phyloP scores from a whole-genome alignment of 2,329 filamentous ascomycete species.

The Epichloe sp. region DNA sequence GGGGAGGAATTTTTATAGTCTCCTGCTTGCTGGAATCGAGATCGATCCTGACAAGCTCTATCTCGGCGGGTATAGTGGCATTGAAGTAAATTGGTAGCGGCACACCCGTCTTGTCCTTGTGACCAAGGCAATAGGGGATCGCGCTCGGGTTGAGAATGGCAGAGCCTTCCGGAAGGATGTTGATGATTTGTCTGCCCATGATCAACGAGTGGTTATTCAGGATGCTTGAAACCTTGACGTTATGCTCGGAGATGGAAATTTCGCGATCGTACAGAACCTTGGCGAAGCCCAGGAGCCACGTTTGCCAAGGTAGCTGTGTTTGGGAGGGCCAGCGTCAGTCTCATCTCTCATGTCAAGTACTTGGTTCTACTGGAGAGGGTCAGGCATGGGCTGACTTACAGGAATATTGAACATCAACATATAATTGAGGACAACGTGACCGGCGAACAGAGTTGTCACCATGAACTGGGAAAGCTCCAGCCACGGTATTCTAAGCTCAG shows the following conservation, averaged over 20 bases:
- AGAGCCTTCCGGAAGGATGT: conserved; percentile 92
- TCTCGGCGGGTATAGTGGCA: conserved; percentile 74
- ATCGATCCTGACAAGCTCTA: conserved; percentile 81
- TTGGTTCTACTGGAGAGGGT: neutral
- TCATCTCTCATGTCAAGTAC: neutral
- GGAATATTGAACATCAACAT: conserved; percentile 90
- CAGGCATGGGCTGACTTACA: conserved; percentile 29
- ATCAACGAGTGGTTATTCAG: conserved; percentile 89
- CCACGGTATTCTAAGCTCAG: conserved; percentile 87
- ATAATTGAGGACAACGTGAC: conserved; percentile 62
- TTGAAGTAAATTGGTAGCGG: conserved; percentile 83
- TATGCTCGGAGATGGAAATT: conserved; percentile 82
- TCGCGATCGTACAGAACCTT: conserved; percentile 88
- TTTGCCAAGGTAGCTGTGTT: conserved; percentile 53
- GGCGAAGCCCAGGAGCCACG: conserved; percentile 58
- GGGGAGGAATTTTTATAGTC: conserved; percentile 59
- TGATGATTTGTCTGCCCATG: conserved; percentile 91
- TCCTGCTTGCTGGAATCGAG: conserved; percentile 71
- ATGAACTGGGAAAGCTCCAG: conserved; percentile 74
- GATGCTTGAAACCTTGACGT: conserved; percentile 77
- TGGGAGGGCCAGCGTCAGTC: neutral
- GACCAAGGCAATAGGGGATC: conserved; percentile 68
- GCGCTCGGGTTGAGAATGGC: conserved; percentile 76
- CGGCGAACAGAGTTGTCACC: conserved; percentile 55
- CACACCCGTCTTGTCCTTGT: conserved; percentile 43